Conservation (phyloP, 805 yeast genomes). For the Starmerella apicola region DNA sequence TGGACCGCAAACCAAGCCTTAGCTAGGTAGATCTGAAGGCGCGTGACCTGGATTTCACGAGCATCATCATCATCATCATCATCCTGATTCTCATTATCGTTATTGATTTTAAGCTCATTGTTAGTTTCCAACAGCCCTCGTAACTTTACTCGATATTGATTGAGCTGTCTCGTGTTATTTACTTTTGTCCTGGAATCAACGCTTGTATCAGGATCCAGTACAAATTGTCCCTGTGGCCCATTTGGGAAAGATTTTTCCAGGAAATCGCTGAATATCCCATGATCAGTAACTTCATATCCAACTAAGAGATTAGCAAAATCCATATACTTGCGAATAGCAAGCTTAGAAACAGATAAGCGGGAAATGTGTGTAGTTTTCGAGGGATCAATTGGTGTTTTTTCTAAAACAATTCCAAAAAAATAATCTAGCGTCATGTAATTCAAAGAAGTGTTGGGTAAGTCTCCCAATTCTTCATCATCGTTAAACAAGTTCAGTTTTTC, state of each 20-base stretch:
- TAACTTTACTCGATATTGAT: too few relatives aligned
- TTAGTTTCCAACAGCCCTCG: too few relatives aligned
- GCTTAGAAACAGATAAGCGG: constrained; percentile 16
- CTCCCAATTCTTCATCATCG: constrained; percentile 57
- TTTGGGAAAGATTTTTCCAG: not conserved
- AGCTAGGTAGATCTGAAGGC: constrained; percentile 5
- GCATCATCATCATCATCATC: too few relatives aligned
- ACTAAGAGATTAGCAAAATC: constrained; percentile 20
- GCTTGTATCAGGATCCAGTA: too few relatives aligned
- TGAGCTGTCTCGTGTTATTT: too few relatives aligned
- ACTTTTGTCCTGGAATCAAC: too few relatives aligned
- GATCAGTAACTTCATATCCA: not conserved
- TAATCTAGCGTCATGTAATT: constrained; percentile 49
- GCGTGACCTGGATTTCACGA: constrained; percentile 7
- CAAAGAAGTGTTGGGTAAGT: constrained; percentile 50
- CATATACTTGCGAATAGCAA: constrained; percentile 19
- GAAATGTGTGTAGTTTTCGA: constrained; percentile 10
- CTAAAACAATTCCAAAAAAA: constrained; percentile 38
- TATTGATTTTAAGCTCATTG: too few relatives aligned
- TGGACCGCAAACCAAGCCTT: constrained; percentile 11
- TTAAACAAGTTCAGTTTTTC: constrained; percentile 51
- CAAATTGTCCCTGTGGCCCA: not conserved
- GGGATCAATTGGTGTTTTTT: constrained; percentile 21
- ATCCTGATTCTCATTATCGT: too few relatives aligned
- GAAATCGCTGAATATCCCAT: not conserved